Evolutionary conservation across 768 basidiomycete species (phyloP).

Genomic region (Lactarius quietus): DNA sequence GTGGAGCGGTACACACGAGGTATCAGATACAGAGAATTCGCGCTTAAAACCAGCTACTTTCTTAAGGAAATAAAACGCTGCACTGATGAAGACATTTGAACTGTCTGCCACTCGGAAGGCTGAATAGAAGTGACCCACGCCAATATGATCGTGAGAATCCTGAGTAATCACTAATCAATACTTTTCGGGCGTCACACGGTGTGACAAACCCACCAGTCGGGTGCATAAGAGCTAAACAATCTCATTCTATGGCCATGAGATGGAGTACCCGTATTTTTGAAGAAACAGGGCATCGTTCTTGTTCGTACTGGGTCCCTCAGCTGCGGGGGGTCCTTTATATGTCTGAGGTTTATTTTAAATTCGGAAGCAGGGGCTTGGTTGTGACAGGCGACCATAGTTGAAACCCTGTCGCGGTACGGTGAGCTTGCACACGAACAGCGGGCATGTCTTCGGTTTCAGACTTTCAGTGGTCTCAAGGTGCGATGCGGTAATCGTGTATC

Average conservation of each 20-base stretch:
- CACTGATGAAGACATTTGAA: slow-evolving; percentile 32
- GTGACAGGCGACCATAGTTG: background rate
- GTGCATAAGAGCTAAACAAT: slow-evolving; percentile 61
- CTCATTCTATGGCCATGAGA: slow-evolving; percentile 26
- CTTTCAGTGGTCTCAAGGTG: slow-evolving; percentile 26
- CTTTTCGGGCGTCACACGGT: slow-evolving; percentile 1
- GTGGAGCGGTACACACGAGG: slow-evolving; percentile 48
- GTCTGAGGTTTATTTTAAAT: background rate
- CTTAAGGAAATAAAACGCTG: slow-evolving; percentile 58
- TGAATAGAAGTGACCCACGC: slow-evolving; percentile 48
- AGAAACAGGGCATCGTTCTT: slow-evolving; percentile 6
- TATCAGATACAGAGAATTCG: slow-evolving; percentile 74
- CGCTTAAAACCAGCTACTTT: slow-evolving; percentile 69
- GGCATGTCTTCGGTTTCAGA: slow-evolving; percentile 8
- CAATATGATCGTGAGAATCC: slow-evolving; percentile 64
- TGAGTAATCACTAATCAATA: slow-evolving; percentile 30
- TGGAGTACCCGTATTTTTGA: background rate
- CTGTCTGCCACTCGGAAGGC: slow-evolving; percentile 29
- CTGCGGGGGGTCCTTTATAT: background rate
- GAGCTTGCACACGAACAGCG: background rate
- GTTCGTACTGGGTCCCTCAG: background rate
- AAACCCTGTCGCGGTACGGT: too few species aligned
- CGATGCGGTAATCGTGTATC: background rate
- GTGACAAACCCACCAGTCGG: slow-evolving; percentile 59
- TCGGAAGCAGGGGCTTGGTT: too few species aligned